Conservation (phyloP, 768 basidiomycete genomes). For the Hygrocybe punicea region DNA sequence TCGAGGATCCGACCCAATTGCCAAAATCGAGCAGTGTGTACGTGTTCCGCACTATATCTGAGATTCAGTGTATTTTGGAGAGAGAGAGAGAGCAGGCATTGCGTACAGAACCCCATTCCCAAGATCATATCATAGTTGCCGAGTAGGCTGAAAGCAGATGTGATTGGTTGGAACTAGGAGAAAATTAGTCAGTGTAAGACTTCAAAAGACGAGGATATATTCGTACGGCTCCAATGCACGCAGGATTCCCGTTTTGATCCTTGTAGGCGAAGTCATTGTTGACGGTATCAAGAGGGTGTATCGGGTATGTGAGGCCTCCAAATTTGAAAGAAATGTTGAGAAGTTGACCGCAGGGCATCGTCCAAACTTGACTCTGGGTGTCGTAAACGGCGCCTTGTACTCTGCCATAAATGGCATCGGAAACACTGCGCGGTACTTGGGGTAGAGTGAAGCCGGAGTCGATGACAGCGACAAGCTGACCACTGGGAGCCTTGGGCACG, state of each 20-base stretch:
- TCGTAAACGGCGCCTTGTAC: slow-evolving; percentile 71
- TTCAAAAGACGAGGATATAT: background rate
- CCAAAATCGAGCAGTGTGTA: slow-evolving; percentile 75
- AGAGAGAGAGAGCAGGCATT: background rate
- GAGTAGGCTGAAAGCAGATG: slow-evolving; percentile 70
- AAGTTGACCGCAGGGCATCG: slow-evolving; percentile 68
- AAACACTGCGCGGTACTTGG: slow-evolving; percentile 51
- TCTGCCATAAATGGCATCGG: slow-evolving; percentile 78
- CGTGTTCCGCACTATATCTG: slow-evolving; percentile 64
- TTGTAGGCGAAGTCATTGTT: slow-evolving; percentile 54
- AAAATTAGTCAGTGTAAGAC: slow-evolving; percentile 8
- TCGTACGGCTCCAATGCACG: slow-evolving; percentile 69
- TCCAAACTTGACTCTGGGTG: slow-evolving; percentile 55
- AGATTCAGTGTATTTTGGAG: background rate
- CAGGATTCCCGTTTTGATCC: slow-evolving; percentile 45
- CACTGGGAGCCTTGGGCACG: slow-evolving; percentile 58
- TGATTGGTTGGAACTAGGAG: slow-evolving; percentile 75
- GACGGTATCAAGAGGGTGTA: slow-evolving; percentile 69
- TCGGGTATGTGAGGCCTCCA: slow-evolving; percentile 61
- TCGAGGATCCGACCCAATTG: slow-evolving; percentile 51
- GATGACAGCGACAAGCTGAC: slow-evolving; percentile 67
- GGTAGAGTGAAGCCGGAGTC: slow-evolving; percentile 66
- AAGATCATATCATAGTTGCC: slow-evolving; percentile 62
- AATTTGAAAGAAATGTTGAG: slow-evolving; percentile 71
- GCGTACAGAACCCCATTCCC: slow-evolving; percentile 5